Base-by-base conservation (phyloP, 805 yeast genomes). In the Saturnispora bothae region DNA sequence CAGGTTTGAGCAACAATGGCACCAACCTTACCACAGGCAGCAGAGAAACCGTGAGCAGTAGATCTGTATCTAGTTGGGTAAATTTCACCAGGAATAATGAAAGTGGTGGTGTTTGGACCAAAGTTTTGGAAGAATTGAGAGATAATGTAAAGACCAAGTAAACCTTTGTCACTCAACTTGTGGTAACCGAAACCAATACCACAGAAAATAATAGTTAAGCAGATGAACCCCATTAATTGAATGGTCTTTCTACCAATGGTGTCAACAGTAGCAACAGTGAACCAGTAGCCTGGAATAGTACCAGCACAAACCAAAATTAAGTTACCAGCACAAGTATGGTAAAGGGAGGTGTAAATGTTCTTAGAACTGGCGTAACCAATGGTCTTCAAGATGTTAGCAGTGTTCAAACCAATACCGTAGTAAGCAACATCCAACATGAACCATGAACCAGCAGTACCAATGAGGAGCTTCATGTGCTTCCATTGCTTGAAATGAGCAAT, bases 21-120 rank as follows among this genome's bases (percentile, higher is more conserved):
- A 67, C 95, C 96, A 52, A 84, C 68, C 61, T 85, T 85, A 69
- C 95, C 96, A 26, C 76, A 61, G 36, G 94, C 96, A 51, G 96
- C 95, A 46, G 94, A 84, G 45, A 85, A 70, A 71, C 96, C 96
- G 53, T 85, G 96, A 34, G 95, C 95, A 49, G 94, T 77, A 18
- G 95, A 84, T 78, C 95, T 81, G 66, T 84, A 85, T 71, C 95
- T 78, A 41, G 96, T 85, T 60, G 95, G 96, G 80, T 68, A 86
- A 58, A 76, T 66, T 68, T 85, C 96, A 64, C 94, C 95, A 35
- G 95, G 95, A 56, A 83, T 71, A 53, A 85, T 76, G 59, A 85
- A 85, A 39, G 95, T 85, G 34, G 95, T 86, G 44, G 86, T 76
- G 69, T 85, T 85, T 59, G 96, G 95, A 57, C 95, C 95, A 53